Conservation (phyloP, 495 filamentous ascomycete genomes). For the Penicillium longicatenatum region DNA sequence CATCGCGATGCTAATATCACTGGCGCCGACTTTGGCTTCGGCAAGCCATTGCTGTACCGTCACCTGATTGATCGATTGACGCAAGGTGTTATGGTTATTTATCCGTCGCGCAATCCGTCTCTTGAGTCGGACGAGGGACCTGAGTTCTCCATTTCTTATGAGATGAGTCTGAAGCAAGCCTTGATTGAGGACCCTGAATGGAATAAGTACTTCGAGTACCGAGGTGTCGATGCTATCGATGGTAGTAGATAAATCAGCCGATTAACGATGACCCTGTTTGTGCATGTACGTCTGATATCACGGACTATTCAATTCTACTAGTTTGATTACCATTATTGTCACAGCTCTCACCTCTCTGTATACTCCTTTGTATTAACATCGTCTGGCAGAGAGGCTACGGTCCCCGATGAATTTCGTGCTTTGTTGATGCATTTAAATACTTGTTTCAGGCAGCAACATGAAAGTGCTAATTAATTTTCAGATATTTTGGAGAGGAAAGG, state of each 20-base stretch:
- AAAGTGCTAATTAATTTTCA: too few species aligned
- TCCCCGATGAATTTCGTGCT: too few species aligned
- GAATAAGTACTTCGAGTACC: slow-evolving; percentile 44
- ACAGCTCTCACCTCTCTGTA: too few species aligned
- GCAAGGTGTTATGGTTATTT: slow-evolving; percentile 21
- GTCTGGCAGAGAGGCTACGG: too few species aligned
- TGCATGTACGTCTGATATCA: too few species aligned
- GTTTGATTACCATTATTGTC: too few species aligned
- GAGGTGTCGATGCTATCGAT: slow-evolving; percentile 13
- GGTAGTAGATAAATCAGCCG: background rate
- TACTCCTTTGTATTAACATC: too few species aligned
- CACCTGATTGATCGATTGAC: slow-evolving; percentile 22
- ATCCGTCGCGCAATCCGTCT: slow-evolving; percentile 16
- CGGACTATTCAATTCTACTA: too few species aligned
- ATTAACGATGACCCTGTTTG: too few species aligned
- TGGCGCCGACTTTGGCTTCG: slow-evolving; percentile 28
- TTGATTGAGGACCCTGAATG: slow-evolving; percentile 43
- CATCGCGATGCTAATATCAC: slow-evolving; percentile 27
- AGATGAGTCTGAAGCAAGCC: slow-evolving; percentile 32
- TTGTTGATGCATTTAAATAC: too few species aligned
- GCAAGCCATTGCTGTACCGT: slow-evolving; percentile 19
- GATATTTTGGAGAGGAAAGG: too few species aligned
- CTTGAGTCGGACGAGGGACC: slow-evolving; percentile 40
- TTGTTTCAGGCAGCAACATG: too few species aligned
- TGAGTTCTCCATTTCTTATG: slow-evolving; percentile 45